Base-by-base conservation (phyloP, 169 alveolate genomes). In the Cryptosporidium andersoni region DNA sequence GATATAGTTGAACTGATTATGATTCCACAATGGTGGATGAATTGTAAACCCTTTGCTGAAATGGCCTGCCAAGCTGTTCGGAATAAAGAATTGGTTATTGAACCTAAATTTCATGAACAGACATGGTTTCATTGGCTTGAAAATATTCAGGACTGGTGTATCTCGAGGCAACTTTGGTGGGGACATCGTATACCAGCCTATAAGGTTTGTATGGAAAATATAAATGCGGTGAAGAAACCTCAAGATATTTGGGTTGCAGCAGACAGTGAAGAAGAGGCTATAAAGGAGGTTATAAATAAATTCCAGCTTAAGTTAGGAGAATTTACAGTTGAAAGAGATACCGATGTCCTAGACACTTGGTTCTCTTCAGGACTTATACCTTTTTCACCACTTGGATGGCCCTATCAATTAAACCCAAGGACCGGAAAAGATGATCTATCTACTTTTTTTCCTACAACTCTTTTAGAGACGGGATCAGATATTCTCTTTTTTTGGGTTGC, bases 291-390 rank as follows among this genome's bases (percentile, higher is more conserved):
- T 2, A 90, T 92, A 11, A 81, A 90, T 66, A 94, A 93, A 88
- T 91, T 92, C 66, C 91, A 92, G 47, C 89, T 89, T 8, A 81
- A 90, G 8, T 92, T 89, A 43, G 52, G 88, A n/a, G 81, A 92
- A 64, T 92, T 96, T 80, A 88, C 91, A 43, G 95, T 98, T 43
- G 85, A 82, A 48, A 98, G 97, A 92, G 99, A 98, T 91, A 97
- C 94, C 58, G 99, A 98, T 90, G 99, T 98, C n/a, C 92, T 98
- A 56, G 99, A 98, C 91, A 98, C 99, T 11, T 98, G 99, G 99
- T 98, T 98, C 88, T 96, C 99, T 36, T 95, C 99, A 11, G 98
- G 99, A 6, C 92, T 98, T 34, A 96, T 97, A 92, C 99, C 99
- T 36, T 95, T 98, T 91, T 93, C 99, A 37, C 92, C 98, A 2